These are phyloP conservation scores for Pseudogymnoascus sp. DNA, from an alignment of 2,329 filamentous ascomycete genomes.

Conservation along the genomic window DNA sequence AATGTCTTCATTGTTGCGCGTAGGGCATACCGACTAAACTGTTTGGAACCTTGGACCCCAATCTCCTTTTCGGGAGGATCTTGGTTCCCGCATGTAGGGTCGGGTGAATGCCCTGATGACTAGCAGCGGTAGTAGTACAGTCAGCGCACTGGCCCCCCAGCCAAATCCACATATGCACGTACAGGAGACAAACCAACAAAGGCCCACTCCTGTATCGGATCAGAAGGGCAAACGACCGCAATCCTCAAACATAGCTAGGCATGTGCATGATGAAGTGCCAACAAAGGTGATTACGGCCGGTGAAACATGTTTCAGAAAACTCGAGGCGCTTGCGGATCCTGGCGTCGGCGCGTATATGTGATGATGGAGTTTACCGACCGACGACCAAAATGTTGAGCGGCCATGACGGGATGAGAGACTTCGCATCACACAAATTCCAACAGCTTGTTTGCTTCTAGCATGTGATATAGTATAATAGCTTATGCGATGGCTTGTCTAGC, in stretches of 20 bases:
- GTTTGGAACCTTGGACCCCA: background rate
- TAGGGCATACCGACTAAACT: background rate
- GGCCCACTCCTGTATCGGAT: background rate
- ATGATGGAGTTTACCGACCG: background rate
- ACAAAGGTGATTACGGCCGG: background rate
- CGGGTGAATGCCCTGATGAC: background rate
- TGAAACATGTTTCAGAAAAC: background rate
- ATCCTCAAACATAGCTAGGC: background rate
- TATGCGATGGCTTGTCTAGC: background rate
- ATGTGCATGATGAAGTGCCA: background rate
- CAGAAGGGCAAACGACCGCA: background rate
- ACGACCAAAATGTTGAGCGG: background rate
- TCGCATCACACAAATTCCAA: background rate
- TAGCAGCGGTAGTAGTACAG: background rate
- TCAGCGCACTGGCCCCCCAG: background rate
- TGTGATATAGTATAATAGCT: background rate
- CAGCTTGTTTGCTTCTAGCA: background rate
- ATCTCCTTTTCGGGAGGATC: background rate
- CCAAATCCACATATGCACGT: background rate
- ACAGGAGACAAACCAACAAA: background rate
- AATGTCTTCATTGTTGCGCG: background rate
- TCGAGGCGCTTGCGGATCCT: background rate
- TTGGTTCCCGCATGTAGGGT: background rate
- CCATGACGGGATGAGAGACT: background rate
- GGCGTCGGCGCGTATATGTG: constrained; percentile 2